phyloP scores from a whole-genome alignment of 1,139 yeast species.

The Arxiozyma slooffiae region DNA sequence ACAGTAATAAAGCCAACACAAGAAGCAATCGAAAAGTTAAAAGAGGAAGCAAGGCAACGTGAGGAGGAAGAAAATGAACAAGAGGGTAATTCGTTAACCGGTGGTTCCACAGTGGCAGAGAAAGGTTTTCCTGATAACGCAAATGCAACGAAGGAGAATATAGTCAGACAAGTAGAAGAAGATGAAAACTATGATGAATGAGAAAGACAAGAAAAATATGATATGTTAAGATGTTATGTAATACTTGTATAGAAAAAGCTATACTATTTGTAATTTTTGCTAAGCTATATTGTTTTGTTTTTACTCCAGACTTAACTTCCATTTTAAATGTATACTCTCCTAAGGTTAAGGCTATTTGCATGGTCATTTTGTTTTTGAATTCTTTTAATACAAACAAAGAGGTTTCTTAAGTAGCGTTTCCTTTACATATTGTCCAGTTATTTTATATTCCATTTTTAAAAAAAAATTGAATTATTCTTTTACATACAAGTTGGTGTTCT shows the following conservation, averaged over 20 bases:
- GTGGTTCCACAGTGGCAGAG: constrained; percentile 5
- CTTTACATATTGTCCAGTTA: no score
- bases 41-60: constrained; percentile 37
- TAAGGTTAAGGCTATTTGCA: no score
- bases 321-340: background rate
- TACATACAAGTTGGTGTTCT: background rate
- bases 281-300: background rate
- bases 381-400: no score
- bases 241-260: background rate
- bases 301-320: background rate
- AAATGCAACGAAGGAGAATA: constrained; percentile 39
- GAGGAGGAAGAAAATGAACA: constrained; percentile 32
- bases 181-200: constrained; percentile 80
- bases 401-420: background rate
- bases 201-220: background rate
- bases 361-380: background rate
- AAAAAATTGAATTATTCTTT: no score
- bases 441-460: no score
- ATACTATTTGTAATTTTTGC: background rate
- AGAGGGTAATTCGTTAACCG: constrained; percentile 1
- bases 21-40: constrained; percentile 33
- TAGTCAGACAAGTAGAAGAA: constrained; percentile 68
- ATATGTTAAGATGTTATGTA: background rate
- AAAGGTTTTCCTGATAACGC: constrained; percentile 1
- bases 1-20: constrained; percentile 37